These are phyloP conservation scores for Jacaranda mimosifolia DNA, from an alignment of 257 asterid genomes.

Conservation along the genomic window DNA sequence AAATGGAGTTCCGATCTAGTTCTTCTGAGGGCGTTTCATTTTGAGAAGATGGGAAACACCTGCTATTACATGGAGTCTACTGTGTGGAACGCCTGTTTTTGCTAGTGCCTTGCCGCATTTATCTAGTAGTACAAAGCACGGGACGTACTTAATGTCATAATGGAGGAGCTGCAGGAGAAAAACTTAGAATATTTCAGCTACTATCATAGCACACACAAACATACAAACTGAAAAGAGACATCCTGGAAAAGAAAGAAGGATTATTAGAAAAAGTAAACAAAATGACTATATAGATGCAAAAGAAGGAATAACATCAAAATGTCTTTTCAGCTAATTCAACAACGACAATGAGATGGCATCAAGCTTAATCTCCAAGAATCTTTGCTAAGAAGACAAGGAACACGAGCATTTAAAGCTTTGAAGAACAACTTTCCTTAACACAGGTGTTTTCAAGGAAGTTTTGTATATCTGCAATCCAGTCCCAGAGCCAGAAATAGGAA, in stretches of 20 bases:
- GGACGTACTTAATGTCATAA: constrained; percentile 85
- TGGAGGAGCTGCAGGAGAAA: constrained; percentile 70
- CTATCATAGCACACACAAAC: not conserved
- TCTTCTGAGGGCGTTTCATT: constrained; percentile 51
- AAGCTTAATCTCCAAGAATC: not conserved
- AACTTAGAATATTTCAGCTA: constrained; percentile 7
- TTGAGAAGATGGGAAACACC: constrained; percentile 87
- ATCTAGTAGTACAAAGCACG: constrained; percentile 87
- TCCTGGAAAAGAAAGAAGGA: not conserved
- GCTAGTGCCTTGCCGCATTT: constrained; percentile 78
- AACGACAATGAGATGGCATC: not conserved
- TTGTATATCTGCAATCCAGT: no score
- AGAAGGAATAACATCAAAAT: not conserved
- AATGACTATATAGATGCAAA: not conserved
- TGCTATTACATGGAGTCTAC: constrained; percentile 78
- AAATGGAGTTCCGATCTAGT: not conserved
- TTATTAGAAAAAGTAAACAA: not conserved
- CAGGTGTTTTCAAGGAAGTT: no score
- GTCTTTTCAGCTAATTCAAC: constrained; percentile 12
- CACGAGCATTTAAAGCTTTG: not conserved
- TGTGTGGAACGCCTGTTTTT: constrained; percentile 80
- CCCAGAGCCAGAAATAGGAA: no score
- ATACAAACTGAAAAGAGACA: not conserved
- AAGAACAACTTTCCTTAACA: no score
- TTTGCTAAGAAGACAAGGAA: not conserved